Percentiles rank a stretch among this genome's conserved stretches.
Evolutionary conservation across 1,284 basidiomycete genomes (phyloP).

Genomic region (Mycena sp.): DNA sequence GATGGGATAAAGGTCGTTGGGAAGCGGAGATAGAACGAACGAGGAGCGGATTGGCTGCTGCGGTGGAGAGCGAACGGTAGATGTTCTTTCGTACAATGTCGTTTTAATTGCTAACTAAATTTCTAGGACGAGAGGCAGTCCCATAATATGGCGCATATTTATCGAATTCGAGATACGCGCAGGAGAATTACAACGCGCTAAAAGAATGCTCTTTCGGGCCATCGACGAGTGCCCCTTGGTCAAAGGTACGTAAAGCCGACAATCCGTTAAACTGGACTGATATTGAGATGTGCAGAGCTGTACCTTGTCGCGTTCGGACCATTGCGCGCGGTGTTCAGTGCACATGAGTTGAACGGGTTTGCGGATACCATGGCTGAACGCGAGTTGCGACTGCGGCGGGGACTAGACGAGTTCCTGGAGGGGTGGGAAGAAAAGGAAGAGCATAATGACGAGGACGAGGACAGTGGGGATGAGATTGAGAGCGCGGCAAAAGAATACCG

Average conservation of each 20-base stretch:
- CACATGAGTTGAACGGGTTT: slow-evolving; percentile 73
- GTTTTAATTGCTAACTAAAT: slow-evolving; percentile 23
- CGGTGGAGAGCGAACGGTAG: slow-evolving; percentile 73
- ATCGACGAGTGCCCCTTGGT: slow-evolving; percentile 83
- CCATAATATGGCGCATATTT: slow-evolving; percentile 81
- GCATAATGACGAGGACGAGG: slow-evolving; percentile 43
- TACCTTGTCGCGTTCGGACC: slow-evolving; percentile 88
- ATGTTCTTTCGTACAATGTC: slow-evolving; percentile 31
- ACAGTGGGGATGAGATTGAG: slow-evolving; percentile 66
- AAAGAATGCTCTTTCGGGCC: slow-evolving; percentile 83
- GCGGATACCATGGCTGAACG: slow-evolving; percentile 87
- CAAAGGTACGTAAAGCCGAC: slow-evolving; percentile 64
- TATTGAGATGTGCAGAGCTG: slow-evolving; percentile 62
- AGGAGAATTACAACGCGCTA: slow-evolving; percentile 71
- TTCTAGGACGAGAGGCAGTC: slow-evolving; percentile 71
- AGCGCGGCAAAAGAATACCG: slow-evolving; percentile 65
- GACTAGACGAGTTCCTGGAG: slow-evolving; percentile 70
- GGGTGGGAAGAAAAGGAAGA: slow-evolving; percentile 47
- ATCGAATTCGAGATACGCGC: slow-evolving; percentile 85
- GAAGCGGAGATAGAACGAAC: slow-evolving; percentile 74
- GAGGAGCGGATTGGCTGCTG: slow-evolving; percentile 66
- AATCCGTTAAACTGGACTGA: not conserved
- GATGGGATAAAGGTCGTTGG: slow-evolving; percentile 82
- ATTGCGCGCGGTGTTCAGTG: slow-evolving; percentile 73
- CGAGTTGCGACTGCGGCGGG: slow-evolving; percentile 75